A percentile compares a stretch with the other conserved stretches of the same genome.
Evolutionary conservation across 164 flowering plant species (phyloP).

Genomic region (Echeveria elegans): DNA sequence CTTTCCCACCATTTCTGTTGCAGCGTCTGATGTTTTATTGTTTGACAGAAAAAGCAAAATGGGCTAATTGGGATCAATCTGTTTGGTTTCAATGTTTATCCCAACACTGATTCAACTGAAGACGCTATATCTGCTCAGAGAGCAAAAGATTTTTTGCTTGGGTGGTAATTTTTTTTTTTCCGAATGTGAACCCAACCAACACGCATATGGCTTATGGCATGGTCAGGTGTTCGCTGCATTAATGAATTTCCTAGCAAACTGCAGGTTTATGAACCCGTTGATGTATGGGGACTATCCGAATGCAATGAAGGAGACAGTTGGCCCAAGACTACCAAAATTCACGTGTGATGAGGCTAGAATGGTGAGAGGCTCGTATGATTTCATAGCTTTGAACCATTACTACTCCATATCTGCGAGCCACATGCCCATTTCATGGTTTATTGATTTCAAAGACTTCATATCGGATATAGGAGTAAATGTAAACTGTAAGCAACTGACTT

Average conservation of each 20-base stretch:
- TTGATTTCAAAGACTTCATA: constrained; percentile 13
- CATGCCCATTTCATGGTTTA: constrained; percentile 10
- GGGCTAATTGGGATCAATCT: constrained; percentile 40
- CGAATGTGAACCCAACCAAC: neutral
- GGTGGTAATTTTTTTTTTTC: constrained; percentile 32
- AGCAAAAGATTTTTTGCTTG: constrained; percentile 32
- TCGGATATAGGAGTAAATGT: constrained; percentile 15
- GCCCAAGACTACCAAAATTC: constrained; percentile 49
- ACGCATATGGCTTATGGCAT: no score
- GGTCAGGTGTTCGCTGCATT: neutral
- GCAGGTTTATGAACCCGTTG: constrained; percentile 42
- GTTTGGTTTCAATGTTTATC: constrained; percentile 18
- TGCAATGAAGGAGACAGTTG: constrained; percentile 38
- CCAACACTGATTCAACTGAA: constrained; percentile 26
- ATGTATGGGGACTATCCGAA: constrained; percentile 58
- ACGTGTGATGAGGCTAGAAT: constrained; percentile 16
- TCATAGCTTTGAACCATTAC: constrained; percentile 34
- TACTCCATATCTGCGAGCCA: constrained; percentile 12
- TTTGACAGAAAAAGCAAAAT: constrained; percentile 32
- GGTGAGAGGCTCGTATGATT: constrained; percentile 38
- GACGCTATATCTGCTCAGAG: constrained; percentile 38
- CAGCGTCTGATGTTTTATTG: neutral
- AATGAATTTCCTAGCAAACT: neutral
- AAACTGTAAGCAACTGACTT: neutral
- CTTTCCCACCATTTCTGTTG: neutral